Percentiles rank a stretch among this genome's conserved stretches.
Conservation (phyloP, 192 early-diverging fungal genomes). For the Coemansia sp. region DNA sequence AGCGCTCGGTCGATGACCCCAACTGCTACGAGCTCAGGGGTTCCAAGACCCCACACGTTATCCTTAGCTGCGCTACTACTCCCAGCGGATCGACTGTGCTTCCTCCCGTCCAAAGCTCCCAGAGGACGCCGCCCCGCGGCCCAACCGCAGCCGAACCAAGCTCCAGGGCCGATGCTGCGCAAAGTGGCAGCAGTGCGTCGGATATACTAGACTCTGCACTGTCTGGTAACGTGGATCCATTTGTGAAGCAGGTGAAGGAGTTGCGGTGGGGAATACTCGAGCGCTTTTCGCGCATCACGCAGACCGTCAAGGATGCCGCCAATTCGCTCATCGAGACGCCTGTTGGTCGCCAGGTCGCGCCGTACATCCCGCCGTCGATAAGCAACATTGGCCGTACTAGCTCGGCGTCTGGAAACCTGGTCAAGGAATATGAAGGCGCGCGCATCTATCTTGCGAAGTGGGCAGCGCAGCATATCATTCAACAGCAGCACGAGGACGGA, state of each 20-base stretch:
- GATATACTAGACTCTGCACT: conserved; percentile 35
- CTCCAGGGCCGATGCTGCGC: conserved; percentile 17
- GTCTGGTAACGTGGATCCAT: conserved; percentile 51
- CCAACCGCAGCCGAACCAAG: conserved; percentile 2
- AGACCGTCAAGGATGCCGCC: conserved; percentile 67
- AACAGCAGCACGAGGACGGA: conserved; percentile 54
- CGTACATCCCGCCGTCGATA: conserved; percentile 53
- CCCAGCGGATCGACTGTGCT: conserved; percentile 35
- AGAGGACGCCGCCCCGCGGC: neutral
- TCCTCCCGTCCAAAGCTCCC: conserved; percentile 3
- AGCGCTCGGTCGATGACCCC: conserved; percentile 45
- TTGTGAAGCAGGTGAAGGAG: conserved; percentile 61
- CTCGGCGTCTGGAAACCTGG: conserved; percentile 59
- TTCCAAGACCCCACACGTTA: conserved; percentile 46
- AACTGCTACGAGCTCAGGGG: conserved; percentile 39
- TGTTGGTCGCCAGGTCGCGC: conserved; percentile 51
- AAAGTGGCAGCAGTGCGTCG: conserved; percentile 16
- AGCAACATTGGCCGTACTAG: conserved; percentile 56
- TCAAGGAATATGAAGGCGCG: conserved; percentile 78
- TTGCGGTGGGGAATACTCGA: conserved; percentile 74
- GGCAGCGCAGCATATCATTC: conserved; percentile 62
- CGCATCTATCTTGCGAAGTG: conserved; percentile 77
- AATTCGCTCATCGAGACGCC: conserved; percentile 55
- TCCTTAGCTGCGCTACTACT: conserved; percentile 31
- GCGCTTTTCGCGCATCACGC: conserved; percentile 71